These are phyloP conservation scores for Colletotrichum chrysophilum DNA, from an alignment of 2,329 filamentous ascomycete species.

Conservation along the genomic window DNA sequence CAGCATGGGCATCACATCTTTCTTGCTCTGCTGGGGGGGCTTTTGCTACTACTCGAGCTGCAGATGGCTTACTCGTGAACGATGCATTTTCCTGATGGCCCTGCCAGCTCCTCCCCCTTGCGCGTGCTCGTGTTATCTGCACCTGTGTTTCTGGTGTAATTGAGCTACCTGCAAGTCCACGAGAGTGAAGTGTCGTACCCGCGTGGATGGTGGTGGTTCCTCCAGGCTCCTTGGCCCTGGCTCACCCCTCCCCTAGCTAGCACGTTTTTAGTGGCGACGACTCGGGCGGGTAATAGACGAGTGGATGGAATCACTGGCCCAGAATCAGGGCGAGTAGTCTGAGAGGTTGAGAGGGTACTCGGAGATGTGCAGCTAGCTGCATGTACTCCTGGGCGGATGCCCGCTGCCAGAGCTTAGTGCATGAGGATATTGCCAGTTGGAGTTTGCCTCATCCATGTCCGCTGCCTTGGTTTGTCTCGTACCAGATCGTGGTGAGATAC, in stretches of 20 bases:
- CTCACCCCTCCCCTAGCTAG: not conserved
- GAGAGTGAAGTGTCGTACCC: not conserved
- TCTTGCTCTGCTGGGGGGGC: not conserved
- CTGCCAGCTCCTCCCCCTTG: not conserved
- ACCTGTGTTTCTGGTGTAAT: not conserved
- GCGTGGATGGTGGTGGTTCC: not conserved
- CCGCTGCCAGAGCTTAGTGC: slow-evolving; percentile 6
- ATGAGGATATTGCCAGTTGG: slow-evolving; percentile 7
- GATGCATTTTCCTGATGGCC: not conserved
- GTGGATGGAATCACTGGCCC: not conserved
- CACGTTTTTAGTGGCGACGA: not conserved
- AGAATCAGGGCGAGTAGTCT: not conserved
- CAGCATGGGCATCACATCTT: not conserved
- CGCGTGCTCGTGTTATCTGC: not conserved
- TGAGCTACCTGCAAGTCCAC: not conserved
- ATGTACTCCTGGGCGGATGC: not conserved
- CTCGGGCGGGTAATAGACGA: not conserved
- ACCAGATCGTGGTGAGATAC: not conserved
- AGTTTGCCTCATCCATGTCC: slow-evolving; percentile 7
- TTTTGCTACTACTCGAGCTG: not conserved
- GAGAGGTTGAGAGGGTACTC: not conserved
- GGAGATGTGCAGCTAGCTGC: not conserved
- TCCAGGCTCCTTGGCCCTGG: not conserved
- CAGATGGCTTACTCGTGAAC: not conserved
- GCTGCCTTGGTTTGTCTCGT: not conserved